Percentiles rank a stretch among this genome's conserved stretches.
Conservation (phyloP, 2,329 filamentous ascomycete genomes). For the Coleophoma cylindrospora region DNA sequence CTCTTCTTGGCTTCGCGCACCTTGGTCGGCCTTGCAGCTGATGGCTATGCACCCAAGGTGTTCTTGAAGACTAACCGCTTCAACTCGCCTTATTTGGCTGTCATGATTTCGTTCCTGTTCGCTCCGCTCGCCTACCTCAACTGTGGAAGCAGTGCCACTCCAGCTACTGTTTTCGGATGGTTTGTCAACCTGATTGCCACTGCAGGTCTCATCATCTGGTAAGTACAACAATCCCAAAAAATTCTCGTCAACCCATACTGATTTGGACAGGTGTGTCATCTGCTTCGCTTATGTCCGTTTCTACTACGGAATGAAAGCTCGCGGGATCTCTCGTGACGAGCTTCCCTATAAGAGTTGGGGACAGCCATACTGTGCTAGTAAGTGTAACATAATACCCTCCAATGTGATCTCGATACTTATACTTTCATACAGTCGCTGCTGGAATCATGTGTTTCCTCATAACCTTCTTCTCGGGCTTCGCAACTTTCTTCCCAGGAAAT, state of each 20-base stretch:
- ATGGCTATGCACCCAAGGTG: conserved; percentile 49
- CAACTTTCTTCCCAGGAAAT: conserved; percentile 46
- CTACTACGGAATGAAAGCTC: conserved; percentile 47
- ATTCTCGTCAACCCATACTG: too few species aligned
- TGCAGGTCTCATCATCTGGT: conserved; percentile 62
- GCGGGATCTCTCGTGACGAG: conserved; percentile 46
- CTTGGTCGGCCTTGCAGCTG: conserved; percentile 51
- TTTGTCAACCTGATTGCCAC: conserved; percentile 63
- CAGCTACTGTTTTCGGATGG: conserved; percentile 61
- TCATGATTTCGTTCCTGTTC: background rate
- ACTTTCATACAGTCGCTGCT: conserved; percentile 40
- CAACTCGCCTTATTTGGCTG: conserved; percentile 44
- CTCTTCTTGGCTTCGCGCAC: conserved; percentile 53
- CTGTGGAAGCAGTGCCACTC: background rate
- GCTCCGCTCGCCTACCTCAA: background rate
- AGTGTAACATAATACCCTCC: background rate
- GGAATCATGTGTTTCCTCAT: conserved; percentile 52
- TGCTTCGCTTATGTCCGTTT: conserved; percentile 57
- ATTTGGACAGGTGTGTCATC: conserved; percentile 40
- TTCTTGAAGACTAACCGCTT: conserved; percentile 47
- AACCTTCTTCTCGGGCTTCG: conserved; percentile 60
- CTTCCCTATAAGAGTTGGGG: conserved; percentile 54
- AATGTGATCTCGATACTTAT: conserved; percentile 41
- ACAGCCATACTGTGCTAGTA: conserved; percentile 43
- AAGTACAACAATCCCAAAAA: too few species aligned